Conservation (phyloP, 2,329 filamentous ascomycete genomes). For the Rugonectria rugulosa region DNA sequence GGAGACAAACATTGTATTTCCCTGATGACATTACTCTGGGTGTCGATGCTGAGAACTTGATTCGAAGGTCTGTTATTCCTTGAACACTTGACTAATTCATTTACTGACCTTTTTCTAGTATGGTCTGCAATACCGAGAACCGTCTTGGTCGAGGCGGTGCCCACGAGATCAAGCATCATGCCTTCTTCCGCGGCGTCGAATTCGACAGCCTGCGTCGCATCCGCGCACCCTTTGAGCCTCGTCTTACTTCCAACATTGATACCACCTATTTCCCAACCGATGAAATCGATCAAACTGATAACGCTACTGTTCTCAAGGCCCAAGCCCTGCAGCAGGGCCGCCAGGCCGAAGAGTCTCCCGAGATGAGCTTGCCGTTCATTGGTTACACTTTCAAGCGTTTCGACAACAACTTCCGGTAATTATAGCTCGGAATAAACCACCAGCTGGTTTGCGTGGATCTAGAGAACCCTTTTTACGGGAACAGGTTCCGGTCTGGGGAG, state of each 20-base stretch:
- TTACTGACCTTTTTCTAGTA: constrained; percentile 57
- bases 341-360: constrained; percentile 78
- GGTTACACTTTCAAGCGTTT: constrained; percentile 89
- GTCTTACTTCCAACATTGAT: constrained; percentile 90
- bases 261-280: constrained; percentile 99
- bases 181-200: constrained; percentile 96
- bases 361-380: constrained; percentile 87
- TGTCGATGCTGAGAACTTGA: constrained; percentile 88
- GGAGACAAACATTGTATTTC: constrained; percentile 95
- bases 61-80: constrained; percentile 75
- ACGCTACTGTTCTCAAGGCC: constrained; percentile 83
- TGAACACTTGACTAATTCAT: neutral
- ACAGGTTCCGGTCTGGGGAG: constrained; percentile 13
- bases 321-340: constrained; percentile 77
- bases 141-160: constrained; percentile 88
- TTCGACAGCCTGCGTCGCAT: constrained; percentile 94
- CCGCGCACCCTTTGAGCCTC: constrained; percentile 94
- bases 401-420: constrained; percentile 71
- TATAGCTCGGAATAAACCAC: constrained; percentile 4
- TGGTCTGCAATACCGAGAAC: constrained; percentile 93
- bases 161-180: constrained; percentile 90
- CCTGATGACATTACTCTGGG: constrained; percentile 93
- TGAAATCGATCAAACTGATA: constrained; percentile 97
- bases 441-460: constrained; percentile 1
- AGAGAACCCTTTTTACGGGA: constrained; percentile 30